Percentiles rank a stretch among this genome's conserved stretches.
These are phyloP conservation scores for Eimeria brunetti DNA, from an alignment of 169 alveolate species.

Conservation along the genomic window DNA sequence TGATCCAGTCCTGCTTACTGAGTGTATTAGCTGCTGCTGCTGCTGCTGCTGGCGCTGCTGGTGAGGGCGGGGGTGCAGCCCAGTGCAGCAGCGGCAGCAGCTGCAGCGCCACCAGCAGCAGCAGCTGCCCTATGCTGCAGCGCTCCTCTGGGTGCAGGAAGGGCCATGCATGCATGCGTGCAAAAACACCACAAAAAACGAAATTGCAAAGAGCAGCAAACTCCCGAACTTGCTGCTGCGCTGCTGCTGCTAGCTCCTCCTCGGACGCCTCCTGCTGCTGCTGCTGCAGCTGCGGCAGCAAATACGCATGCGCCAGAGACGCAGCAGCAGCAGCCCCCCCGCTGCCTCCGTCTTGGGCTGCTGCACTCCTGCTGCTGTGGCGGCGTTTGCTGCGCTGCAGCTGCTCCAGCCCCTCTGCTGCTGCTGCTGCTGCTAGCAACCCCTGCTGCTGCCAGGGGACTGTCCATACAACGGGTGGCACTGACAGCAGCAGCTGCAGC, in stretches of 20 bases:
- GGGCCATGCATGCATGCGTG: conserved; percentile 30
- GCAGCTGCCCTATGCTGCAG: conserved; percentile 57
- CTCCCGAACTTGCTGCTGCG: conserved; percentile 68
- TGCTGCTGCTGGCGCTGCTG: neutral
- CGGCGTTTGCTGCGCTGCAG: conserved; percentile 64
- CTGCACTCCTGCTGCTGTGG: conserved; percentile 28
- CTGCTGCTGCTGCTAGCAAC: conserved; percentile 73
- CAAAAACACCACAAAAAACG: conserved; percentile 40
- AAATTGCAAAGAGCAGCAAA: conserved; percentile 71
- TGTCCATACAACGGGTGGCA: conserved; percentile 63
- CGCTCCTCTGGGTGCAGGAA: conserved; percentile 54
- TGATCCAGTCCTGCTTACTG: neutral
- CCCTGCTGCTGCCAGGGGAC: conserved; percentile 79
- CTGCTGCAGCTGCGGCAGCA: conserved; percentile 64
- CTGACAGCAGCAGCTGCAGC: conserved; percentile 59
- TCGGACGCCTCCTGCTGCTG: conserved; percentile 19
- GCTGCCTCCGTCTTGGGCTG: neutral
- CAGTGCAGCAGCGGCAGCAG: conserved; percentile 77
- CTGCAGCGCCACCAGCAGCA: conserved; percentile 60
- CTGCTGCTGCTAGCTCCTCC: conserved; percentile 61
- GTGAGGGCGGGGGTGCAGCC: conserved; percentile 23
- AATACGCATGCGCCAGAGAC: conserved; percentile 19
- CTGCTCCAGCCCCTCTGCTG: conserved; percentile 57
- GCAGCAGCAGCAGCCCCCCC: conserved; percentile 15
- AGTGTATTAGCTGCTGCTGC: neutral